These are phyloP conservation scores for Dothideomycetidae sp. DNA, from an alignment of 2,329 filamentous ascomycete genomes.

Conservation along the genomic window DNA sequence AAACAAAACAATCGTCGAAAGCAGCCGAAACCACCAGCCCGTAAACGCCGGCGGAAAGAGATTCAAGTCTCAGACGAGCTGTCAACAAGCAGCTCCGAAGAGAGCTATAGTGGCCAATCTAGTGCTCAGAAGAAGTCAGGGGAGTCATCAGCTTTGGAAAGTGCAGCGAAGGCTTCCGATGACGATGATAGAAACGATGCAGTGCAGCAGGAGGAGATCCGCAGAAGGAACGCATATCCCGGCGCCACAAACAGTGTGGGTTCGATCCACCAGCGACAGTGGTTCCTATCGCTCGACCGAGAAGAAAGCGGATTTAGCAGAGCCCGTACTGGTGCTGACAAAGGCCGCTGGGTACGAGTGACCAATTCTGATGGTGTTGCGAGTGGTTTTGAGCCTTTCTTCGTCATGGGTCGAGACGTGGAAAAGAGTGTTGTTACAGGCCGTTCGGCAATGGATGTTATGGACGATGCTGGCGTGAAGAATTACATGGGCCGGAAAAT, in stretches of 20 bases:
- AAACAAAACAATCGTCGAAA: conserved; percentile 20
- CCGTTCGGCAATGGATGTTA: conserved; percentile 42
- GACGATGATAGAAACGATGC: conserved; percentile 35
- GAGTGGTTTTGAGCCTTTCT: conserved; percentile 42
- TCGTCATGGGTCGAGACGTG: conserved; percentile 43
- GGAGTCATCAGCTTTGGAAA: conserved; percentile 3
- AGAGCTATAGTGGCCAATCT: background rate
- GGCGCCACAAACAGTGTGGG: conserved; percentile 52
- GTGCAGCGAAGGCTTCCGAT: conserved; percentile 17
- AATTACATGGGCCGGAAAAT: conserved; percentile 44
- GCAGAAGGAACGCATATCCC: conserved; percentile 49
- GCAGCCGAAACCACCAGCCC: conserved; percentile 17
- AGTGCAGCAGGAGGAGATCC: conserved; percentile 23
- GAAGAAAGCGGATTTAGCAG: conserved; percentile 42
- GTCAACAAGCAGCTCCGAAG: conserved; percentile 11
- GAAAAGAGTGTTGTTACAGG: conserved; percentile 57
- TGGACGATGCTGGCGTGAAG: conserved; percentile 46
- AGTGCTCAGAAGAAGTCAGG: background rate
- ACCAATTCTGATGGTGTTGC: conserved; percentile 2
- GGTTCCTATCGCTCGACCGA: conserved; percentile 52
- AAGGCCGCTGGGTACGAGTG: conserved; percentile 16
- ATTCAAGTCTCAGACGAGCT: conserved; percentile 10
- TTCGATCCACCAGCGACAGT: conserved; percentile 52
- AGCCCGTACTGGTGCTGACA: conserved; percentile 18
- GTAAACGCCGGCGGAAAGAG: conserved; percentile 18